These are phyloP conservation scores for Russula vinacea DNA, from an alignment of 768 basidiomycete species.

Conservation along the genomic window DNA sequence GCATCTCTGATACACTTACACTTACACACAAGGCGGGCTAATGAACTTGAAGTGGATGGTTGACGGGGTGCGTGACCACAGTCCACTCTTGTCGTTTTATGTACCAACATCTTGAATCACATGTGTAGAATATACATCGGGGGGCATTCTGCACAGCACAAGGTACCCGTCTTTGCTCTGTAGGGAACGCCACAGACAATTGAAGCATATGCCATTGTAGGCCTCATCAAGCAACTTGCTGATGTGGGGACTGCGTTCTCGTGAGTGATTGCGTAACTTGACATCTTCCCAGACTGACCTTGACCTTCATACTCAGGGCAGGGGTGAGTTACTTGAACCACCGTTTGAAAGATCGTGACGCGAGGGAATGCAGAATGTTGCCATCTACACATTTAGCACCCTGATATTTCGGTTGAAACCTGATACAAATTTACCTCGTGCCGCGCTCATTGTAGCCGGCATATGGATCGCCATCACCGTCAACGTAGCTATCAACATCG, in stretches of 20 bases:
- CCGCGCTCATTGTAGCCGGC: slow-evolving; percentile 35
- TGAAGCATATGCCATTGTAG: slow-evolving; percentile 10
- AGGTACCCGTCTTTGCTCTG: slow-evolving; percentile 6
- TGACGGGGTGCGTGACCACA: slow-evolving; percentile 35
- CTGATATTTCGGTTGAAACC: slow-evolving; percentile 39
- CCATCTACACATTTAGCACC: slow-evolving; percentile 42
- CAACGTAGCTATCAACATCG: slow-evolving; percentile 41
- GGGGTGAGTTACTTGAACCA: slow-evolving; percentile 9
- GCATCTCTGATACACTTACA: slow-evolving; percentile 3
- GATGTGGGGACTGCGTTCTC: slow-evolving; percentile 29
- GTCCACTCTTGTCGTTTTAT: neutral
- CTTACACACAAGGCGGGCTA: slow-evolving; percentile 40
- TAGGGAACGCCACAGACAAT: neutral
- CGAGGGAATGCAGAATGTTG: slow-evolving; percentile 35
- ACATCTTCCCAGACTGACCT: neutral
- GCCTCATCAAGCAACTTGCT: slow-evolving; percentile 25
- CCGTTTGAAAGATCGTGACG: neutral
- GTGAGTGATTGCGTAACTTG: slow-evolving; percentile 18
- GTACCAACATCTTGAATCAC: neutral
- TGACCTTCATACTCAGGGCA: slow-evolving; percentile 4
- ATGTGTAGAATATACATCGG: neutral
- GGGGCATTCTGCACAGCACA: slow-evolving; percentile 25
- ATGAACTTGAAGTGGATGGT: slow-evolving; percentile 40
- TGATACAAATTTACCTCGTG: slow-evolving; percentile 35
- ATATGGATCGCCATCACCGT: slow-evolving; percentile 45